Base-by-base conservation (phyloP, 192 early-diverging fungal genomes). In the Backusella tuberculispora region DNA sequence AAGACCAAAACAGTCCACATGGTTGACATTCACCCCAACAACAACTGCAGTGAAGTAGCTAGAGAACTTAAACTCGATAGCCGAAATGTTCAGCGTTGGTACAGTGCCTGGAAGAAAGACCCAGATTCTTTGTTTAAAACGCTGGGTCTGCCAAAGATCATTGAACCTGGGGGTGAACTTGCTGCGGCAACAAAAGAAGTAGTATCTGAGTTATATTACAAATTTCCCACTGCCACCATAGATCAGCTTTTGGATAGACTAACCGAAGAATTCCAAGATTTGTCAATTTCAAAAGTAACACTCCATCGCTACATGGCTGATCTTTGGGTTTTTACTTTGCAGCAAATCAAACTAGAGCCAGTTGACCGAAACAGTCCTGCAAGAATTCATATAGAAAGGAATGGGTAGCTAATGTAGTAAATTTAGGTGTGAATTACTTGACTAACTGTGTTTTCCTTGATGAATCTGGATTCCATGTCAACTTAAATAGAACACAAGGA, bases 371-470 rank as follows among this genome's bases (percentile, higher is more conserved):
- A 71, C 17, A 15, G 13, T 50, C 46, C 45, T 17, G 47, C 34
- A 29, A 38, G 9, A 46, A 71, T 50, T n/a, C 40, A 64, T 10
- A 4, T 3, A 69, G 41, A 8, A 37, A 17, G 15, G 43, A 3
- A 46, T 15, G 21, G 69, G 47, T n/a, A 8, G 34, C 34, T 5
- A 0, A 29, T 0, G 45, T 29, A 5, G 2, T 4, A 14, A 19
- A 53, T 1, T n/a, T 41, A 44, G 66, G 74, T 19, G 42, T 69
- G 40, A 72, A 78, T 68, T 78, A 64, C 46, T 9, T 29, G 15
- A 73, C 73, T 21, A 53, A 69, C 24, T 63, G 72, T 19, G 72
- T 78, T 8, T 78, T 78, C 56, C 53, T 78, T 21, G 77, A 78
- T 78, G 67, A 74, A 48, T 72, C 72, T 45, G 77, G 77, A 9